Base-by-base conservation (phyloP, 345 rosid species). In the Syzygium jambos region DNA sequence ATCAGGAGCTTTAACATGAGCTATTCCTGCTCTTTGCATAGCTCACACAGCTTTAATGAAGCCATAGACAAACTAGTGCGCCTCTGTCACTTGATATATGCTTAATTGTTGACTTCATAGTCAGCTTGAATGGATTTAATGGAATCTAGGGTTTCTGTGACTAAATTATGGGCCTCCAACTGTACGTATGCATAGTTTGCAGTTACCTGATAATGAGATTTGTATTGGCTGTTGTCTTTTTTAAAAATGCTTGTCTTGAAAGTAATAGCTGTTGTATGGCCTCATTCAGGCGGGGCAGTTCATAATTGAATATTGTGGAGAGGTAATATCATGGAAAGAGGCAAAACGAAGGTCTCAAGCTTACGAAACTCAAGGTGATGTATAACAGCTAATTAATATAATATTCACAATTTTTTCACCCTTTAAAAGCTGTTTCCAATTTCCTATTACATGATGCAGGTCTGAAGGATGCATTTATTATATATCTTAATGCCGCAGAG, bases 261-360 rank as follows among this genome's bases (percentile, higher is more conserved):
- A 73, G 80, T 73, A 34, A 73, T 73, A 73, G 80, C 80, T 73
- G 49, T 82, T 55, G 11, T 83, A 10, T 87, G 87, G 46, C 19
- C 68, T 51, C 27, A 84, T 91, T 89, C 90, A 98, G 99, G 94
- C 90, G 29, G 99, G 99, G 38, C 98, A 93, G 57, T 95, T 98
- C 86, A 93, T 98, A 85, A 94, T 96, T 65, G 99, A 98, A 93
- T 98, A 98, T 55, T 98, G 98, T 94, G 99, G 99, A 68, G 99
- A 98, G 95, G 99, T 98, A 78, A 98, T 96, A 92, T 93, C 98
- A 22, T 95, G 97, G 95, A 95, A 91, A 93, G 99, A 96, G 90
- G 99, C 99, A 84, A 95, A 90, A 93, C 92, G 94, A 88, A 94
- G 99, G 61, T 93, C 99, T 54, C 98, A 94, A 55, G 86, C 93